These are phyloP conservation scores for Grigorovia transvaalensis DNA, from an alignment of 805 yeast species.

Conservation along the genomic window DNA sequence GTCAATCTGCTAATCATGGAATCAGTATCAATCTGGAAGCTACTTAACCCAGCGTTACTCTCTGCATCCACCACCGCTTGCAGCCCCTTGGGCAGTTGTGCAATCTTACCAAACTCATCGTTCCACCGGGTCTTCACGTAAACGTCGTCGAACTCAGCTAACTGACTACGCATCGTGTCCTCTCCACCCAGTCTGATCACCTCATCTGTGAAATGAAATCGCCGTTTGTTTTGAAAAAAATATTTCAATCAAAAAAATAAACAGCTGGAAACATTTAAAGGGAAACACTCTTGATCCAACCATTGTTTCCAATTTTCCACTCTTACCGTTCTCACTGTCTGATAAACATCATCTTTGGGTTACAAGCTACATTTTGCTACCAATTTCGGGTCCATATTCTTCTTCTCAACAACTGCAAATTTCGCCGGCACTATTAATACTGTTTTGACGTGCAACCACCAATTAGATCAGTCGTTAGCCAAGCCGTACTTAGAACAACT, in stretches of 20 bases:
- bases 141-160: slow-evolving; percentile 11
- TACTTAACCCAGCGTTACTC: slow-evolving; percentile 1
- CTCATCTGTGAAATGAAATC: background rate
- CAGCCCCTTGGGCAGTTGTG: slow-evolving; percentile 22
- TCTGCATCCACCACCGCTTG: slow-evolving; percentile 18
- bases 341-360: no score
- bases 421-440: no score
- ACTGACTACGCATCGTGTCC: background rate
- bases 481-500: background rate
- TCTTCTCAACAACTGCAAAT: no score
- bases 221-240: background rate
- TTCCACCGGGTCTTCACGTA: slow-evolving; percentile 23
- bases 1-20: background rate
- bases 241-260: no score
- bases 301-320: no score
- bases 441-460: no score
- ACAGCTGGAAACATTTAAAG: background rate
- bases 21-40: background rate
- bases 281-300: background rate
- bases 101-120: slow-evolving; percentile 22
- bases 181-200: background rate
- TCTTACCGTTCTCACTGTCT: no score
- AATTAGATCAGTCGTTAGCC: no score
- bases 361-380: no score
- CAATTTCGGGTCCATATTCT: no score